Evolutionary conservation across 2,329 filamentous ascomycete genomes (phyloP), one percentile per base, ranked within the genome.

Genomic region (Berkeleyomyces rouxiae): DNA sequence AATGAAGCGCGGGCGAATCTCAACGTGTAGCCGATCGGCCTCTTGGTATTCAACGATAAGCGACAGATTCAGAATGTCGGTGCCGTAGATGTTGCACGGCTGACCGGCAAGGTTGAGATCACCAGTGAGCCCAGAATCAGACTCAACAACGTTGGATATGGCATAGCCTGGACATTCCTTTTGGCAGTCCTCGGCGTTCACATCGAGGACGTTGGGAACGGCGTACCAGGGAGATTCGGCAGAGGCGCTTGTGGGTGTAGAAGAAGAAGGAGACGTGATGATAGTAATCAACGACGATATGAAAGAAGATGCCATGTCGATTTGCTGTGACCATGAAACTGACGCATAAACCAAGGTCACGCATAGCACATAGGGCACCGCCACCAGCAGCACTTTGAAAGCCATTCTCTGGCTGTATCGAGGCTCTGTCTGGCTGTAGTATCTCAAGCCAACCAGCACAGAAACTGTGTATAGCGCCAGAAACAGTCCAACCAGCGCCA

Each of bases 71-170:
- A 84, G 77, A 37, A 95, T 75, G 69, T 95, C 90, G 6, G 79
- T 85, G 0, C 90, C 89, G 66, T 92, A 95, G 31, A 83, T 80
- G 71, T 92, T 87, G 75, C 89, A 93, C 4, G 85, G 77, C 7
- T 76, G 68, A 0, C 88, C 88, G 6, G 86, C 86, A 9, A 95
- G 78, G 2, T 73, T 78, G 58, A 95, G 76, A 66, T 86, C 79
- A 1, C 88, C 90, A 0, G 81, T 87, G 61, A 93, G 74, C 7
- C 82, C 82, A 59, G 74, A 75, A 43, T 71, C 69, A 0, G 75
- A 80, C 59, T 76, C 72, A 60, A 75, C 71, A 11, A 88, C 76
- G 69, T 86, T 82, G 16, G 77, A 79, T 1, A 85, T 86, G 37
- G 70, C 77, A 73, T 90, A 90, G 11, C 87, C 86, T 0, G 85